Evolutionary conservation across 2,329 filamentous ascomycete species (phyloP).

Genomic region (Elsinoe necatrix): DNA sequence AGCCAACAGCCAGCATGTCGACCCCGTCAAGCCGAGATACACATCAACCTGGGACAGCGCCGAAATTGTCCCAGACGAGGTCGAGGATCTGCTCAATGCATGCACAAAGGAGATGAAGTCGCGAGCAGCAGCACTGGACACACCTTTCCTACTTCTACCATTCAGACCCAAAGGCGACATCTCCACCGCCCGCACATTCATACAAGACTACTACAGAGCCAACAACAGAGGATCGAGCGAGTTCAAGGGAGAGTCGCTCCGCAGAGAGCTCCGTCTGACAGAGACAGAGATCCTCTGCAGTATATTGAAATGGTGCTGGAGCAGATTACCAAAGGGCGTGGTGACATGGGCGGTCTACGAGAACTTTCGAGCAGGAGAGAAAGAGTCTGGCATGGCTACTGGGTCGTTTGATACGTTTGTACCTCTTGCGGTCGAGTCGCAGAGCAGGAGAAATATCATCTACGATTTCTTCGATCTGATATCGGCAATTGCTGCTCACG

Average conservation of each 20-base stretch:
- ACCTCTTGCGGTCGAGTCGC: conserved; percentile 82
- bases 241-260: conserved; percentile 59
- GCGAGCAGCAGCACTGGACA: conserved; percentile 70
- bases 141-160: conserved; percentile 85
- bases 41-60: conserved; percentile 76
- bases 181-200: conserved; percentile 81
- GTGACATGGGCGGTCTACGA: conserved; percentile 98
- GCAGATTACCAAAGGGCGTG: conserved; percentile 77
- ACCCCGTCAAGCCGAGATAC: conserved; percentile 66
- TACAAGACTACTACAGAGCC: conserved; percentile 83
- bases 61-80: conserved; percentile 77
- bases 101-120: conserved; percentile 90
- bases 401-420: conserved; percentile 97
- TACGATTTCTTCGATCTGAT: conserved; percentile 95
- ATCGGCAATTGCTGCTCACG: conserved; percentile 81
- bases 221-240: conserved; percentile 49
- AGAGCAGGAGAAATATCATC: conserved; percentile 77
- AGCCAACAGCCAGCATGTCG: conserved; percentile 40
- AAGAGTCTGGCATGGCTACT: conserved; percentile 82
- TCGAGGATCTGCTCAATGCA: conserved; percentile 74
- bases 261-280: conserved; percentile 81
- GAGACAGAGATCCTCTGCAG: conserved; percentile 81
- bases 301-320: conserved; percentile 98
- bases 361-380: conserved; percentile 87
- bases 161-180: conserved; percentile 91